phyloP scores from a whole-genome alignment of 225 moss, liverwort and hornwort species.

The Pseudoscleropodium purum region DNA sequence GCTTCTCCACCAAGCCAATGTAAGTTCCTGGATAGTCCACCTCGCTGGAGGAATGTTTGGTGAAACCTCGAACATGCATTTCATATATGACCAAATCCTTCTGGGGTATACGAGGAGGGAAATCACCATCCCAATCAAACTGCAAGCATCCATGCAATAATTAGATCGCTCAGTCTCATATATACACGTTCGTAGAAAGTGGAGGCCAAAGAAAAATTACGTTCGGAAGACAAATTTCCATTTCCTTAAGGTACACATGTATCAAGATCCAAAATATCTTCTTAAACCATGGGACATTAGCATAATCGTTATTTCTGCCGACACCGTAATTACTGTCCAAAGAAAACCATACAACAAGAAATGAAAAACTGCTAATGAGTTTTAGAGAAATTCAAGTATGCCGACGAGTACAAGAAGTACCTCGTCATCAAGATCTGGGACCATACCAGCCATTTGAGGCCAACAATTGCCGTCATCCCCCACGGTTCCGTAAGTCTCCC shows the following conservation, averaged over 20 bases:
- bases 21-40: constrained; percentile 78
- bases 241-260: neutral
- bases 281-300: neutral
- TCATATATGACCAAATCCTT: constrained; percentile 76
- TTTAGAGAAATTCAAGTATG: neutral
- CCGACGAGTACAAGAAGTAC: constrained; percentile 46
- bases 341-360: neutral
- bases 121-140: constrained; percentile 96
- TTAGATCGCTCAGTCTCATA: neutral
- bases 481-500: constrained; percentile 62
- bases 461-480: constrained; percentile 75
- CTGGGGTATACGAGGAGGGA: constrained; percentile 57
- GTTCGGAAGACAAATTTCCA: neutral
- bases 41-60: constrained; percentile 60
- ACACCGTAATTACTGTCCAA: neutral
- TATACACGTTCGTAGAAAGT: neutral
- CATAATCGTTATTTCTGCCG: neutral
- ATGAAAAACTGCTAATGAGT: neutral
- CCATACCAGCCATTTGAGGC: constrained; percentile 99
- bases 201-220: neutral
- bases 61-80: constrained; percentile 84
- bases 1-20: constrained; percentile 74
- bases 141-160: constrained; percentile 22
- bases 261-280: neutral
- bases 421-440: constrained; percentile 74